Conservation (phyloP, 768 basidiomycete genomes). For the Leucocoprinus sp. region DNA sequence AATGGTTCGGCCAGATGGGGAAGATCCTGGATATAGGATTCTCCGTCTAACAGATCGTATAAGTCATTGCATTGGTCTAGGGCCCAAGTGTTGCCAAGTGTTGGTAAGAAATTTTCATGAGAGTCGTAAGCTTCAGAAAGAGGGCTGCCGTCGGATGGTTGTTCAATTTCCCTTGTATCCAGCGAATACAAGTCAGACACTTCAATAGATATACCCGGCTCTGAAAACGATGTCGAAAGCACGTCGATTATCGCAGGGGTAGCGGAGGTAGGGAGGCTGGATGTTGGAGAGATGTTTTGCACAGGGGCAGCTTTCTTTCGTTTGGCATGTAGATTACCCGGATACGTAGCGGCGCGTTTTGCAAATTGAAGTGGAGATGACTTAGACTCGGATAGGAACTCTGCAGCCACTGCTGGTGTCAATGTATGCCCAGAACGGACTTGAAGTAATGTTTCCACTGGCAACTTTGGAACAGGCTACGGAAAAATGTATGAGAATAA, state of each 20-base stretch:
- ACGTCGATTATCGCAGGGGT: background rate
- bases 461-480: background rate
- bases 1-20: background rate
- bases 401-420: background rate
- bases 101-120: conserved; percentile 2
- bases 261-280: background rate
- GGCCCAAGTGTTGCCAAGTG: conserved; percentile 8
- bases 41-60: conserved; percentile 4
- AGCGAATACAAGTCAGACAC: background rate
- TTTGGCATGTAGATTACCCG: background rate
- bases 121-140: background rate
- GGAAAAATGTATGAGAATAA: background rate
- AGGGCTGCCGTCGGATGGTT: conserved; percentile 3
- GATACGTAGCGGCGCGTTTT: conserved; percentile 14
- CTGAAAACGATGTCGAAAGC: background rate
- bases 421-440: background rate
- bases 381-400: background rate
- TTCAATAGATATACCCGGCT: background rate
- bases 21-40: background rate
- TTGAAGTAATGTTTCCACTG: background rate
- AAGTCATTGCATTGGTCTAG: conserved; percentile 9
- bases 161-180: conserved; percentile 4
- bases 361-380: conserved; percentile 1
- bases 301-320: background rate
- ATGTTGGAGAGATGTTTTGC: background rate